Evolutionary conservation across 2,329 filamentous ascomycete species (phyloP).

Genomic region (Nothophaeocryptopus gaeumannii): DNA sequence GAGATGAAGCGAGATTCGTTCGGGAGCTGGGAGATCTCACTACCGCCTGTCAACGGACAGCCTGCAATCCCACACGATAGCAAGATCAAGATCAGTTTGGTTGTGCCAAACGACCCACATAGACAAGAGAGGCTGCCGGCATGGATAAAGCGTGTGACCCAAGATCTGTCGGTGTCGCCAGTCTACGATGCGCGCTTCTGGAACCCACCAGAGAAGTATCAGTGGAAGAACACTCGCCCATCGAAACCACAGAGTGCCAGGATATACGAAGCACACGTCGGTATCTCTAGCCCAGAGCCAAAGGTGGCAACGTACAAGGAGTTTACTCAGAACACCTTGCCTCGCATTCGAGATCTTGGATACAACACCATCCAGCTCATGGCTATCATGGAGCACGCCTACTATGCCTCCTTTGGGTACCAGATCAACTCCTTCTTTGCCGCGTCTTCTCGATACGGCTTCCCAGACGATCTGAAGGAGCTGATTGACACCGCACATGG

Average conservation of each 20-base stretch:
- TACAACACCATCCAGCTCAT: slow-evolving; percentile 99
- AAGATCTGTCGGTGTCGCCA: slow-evolving; percentile 84
- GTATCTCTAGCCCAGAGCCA: slow-evolving; percentile 88
- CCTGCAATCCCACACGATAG: slow-evolving; percentile 86
- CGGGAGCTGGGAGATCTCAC: slow-evolving; percentile 79
- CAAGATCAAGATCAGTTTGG: slow-evolving; percentile 89
- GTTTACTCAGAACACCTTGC: slow-evolving; percentile 88
- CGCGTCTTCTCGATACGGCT: slow-evolving; percentile 89
- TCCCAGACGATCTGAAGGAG: slow-evolving; percentile 93
- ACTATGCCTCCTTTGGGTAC: slow-evolving; percentile 98
- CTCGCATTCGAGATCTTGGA: slow-evolving; percentile 81
- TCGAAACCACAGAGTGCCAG: slow-evolving; percentile 81
- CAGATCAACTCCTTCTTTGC: slow-evolving; percentile 99
- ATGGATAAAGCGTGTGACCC: slow-evolving; percentile 97
- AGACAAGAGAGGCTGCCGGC: slow-evolving; percentile 84
- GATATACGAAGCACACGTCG: slow-evolving; percentile 98
- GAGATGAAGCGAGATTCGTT: slow-evolving; percentile 83
- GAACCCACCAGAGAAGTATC: slow-evolving; percentile 87
- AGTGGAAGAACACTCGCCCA: slow-evolving; percentile 78
- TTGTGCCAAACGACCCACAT: slow-evolving; percentile 69
- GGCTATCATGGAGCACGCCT: slow-evolving; percentile 99
- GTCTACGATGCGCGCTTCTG: slow-evolving; percentile 95
- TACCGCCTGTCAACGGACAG: slow-evolving; percentile 73
- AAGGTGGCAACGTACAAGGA: slow-evolving; percentile 94
- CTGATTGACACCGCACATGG: slow-evolving; percentile 92